Percentiles rank a stretch among this genome's conserved stretches.
phyloP scores from a whole-genome alignment of 331 rosid species.

The Telfairia occidentalis region DNA sequence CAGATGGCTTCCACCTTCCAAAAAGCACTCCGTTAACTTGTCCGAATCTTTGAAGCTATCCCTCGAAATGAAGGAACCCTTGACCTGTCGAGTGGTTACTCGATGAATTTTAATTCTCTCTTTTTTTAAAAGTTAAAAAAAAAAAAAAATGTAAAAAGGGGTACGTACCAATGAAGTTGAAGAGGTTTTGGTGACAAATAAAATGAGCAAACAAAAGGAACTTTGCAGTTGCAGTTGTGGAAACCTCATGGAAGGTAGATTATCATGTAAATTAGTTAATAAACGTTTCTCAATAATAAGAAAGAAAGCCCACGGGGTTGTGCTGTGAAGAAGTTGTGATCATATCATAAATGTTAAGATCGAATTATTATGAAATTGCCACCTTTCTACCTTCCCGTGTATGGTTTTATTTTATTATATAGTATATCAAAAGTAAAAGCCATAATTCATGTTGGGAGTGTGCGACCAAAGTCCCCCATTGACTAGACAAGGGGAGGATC shows the following conservation, averaged over 20 bases:
- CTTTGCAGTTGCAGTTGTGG: not conserved
- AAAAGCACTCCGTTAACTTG: conserved; percentile 36
- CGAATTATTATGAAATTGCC: too few relatives aligned
- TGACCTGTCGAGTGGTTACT: conserved; percentile 27
- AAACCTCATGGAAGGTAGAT: conserved; percentile 14
- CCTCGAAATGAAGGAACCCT: conserved; percentile 64
- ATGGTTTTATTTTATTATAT: not conserved
- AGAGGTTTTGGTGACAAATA: not conserved
- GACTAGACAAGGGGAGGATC: too few relatives aligned
- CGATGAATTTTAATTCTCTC: conserved; percentile 12
- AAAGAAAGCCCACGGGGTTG: not conserved
- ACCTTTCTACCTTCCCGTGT: too few relatives aligned
- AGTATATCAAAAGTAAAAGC: not conserved
- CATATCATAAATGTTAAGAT: not conserved
- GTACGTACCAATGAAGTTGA: not conserved
- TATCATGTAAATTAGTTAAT: not conserved
- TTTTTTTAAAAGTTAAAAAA: too few relatives aligned
- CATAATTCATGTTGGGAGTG: too few relatives aligned
- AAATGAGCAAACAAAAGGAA: not conserved
- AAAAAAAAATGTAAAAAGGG: not conserved
- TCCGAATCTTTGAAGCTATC: conserved; percentile 65
- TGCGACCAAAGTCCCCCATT: too few relatives aligned
- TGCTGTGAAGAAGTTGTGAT: not conserved
- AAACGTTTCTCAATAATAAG: not conserved
- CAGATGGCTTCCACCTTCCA: conserved; percentile 39